Percentiles rank a stretch among this genome's conserved stretches.
phyloP scores from a whole-genome alignment of 2,329 filamentous ascomycete genomes.

The Fusarium nisikadoi region DNA sequence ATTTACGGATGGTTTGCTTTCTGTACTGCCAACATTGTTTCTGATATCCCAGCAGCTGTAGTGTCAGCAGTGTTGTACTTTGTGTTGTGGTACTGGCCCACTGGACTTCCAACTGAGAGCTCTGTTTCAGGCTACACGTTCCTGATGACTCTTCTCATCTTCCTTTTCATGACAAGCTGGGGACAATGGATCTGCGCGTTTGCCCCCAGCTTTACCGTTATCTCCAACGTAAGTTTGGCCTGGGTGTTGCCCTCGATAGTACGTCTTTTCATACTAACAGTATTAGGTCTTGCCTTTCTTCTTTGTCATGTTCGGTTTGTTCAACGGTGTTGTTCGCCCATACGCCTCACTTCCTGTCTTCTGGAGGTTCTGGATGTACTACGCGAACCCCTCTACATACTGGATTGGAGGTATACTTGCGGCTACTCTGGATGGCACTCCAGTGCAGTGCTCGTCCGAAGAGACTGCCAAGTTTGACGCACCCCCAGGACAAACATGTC shows the following conservation, averaged over 20 bases:
- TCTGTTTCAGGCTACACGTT: constrained; percentile 78
- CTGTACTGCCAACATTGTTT: constrained; percentile 76
- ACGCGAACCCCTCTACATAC: constrained; percentile 36
- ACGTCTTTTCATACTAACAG: constrained; percentile 40
- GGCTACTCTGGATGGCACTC: constrained; percentile 29
- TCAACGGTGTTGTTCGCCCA: constrained; percentile 81
- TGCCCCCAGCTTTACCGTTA: constrained; percentile 81
- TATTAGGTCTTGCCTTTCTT: constrained; percentile 75
- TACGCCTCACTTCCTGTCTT: constrained; percentile 73
- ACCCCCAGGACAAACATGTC: constrained; percentile 72
- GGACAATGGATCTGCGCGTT: constrained; percentile 89
- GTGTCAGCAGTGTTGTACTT: constrained; percentile 75
- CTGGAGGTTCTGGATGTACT: constrained; percentile 57
- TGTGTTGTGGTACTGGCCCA: constrained; percentile 80
- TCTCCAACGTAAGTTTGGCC: constrained; percentile 66
- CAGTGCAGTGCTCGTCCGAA: constrained; percentile 55
- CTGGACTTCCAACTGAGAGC: constrained; percentile 74
- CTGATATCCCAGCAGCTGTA: constrained; percentile 77
- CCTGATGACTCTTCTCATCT: constrained; percentile 82
- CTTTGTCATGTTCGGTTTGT: constrained; percentile 80
- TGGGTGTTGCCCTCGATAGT: not conserved
- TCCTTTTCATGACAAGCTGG: constrained; percentile 79
- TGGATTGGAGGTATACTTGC: constrained; percentile 38
- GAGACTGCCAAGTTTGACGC: constrained; percentile 62
- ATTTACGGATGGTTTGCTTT: constrained; percentile 85